These are phyloP conservation scores for Plantago coronopus DNA, from an alignment of 305 asterid genomes.

Conservation along the genomic window DNA sequence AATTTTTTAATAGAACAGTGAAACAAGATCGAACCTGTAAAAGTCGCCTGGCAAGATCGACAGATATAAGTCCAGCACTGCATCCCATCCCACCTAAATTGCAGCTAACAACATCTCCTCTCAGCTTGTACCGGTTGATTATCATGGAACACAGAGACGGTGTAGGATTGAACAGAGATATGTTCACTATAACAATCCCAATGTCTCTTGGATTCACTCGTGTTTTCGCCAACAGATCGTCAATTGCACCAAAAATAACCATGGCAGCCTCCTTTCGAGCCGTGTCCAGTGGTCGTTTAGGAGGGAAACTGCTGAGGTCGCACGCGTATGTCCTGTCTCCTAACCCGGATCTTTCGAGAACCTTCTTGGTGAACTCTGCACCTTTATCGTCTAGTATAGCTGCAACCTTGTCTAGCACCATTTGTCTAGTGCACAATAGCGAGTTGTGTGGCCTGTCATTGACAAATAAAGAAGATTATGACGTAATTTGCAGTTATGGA, in stretches of 20 bases:
- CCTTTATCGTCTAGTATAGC: conserved; percentile 31
- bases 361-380: conserved; percentile 38
- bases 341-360: conserved; percentile 57
- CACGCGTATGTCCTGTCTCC: conserved; percentile 45
- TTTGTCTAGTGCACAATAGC: conserved; percentile 27
- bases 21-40: conserved; percentile 33
- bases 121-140: conserved; percentile 58
- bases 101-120: conserved; percentile 51
- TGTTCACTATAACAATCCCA: conserved; percentile 59
- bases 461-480: too few relatives aligned
- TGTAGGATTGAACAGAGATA: conserved; percentile 51
- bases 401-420: conserved; percentile 31
- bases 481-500: neutral
- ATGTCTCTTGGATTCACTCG: conserved; percentile 49
- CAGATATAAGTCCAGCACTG: conserved; percentile 59
- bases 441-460: conserved; percentile 28
- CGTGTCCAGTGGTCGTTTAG: conserved; percentile 25
- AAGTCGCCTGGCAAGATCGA: conserved; percentile 60
- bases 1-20: too few relatives aligned
- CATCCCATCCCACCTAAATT: conserved; percentile 79
- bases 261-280: conserved; percentile 45
- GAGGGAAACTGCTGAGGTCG: conserved; percentile 16
- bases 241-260: conserved; percentile 59
- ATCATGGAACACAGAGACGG: conserved; percentile 65
- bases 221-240: conserved; percentile 45